Base-by-base conservation (phyloP, 192 early-diverging fungal species). In the Backusella mclennaniae region DNA sequence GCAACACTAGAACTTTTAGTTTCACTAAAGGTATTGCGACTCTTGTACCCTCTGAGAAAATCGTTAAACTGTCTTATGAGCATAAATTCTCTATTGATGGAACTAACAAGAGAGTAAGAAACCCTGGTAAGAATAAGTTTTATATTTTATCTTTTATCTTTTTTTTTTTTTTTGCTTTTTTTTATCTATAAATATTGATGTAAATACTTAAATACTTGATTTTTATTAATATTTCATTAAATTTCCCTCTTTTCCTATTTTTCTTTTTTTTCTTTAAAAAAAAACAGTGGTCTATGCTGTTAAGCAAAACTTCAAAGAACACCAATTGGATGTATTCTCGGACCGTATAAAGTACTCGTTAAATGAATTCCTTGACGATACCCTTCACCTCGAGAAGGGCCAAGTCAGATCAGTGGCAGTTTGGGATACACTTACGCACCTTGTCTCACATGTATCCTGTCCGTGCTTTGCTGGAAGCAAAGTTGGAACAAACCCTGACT, bases 401-500 rank as follows among this genome's bases (percentile, higher is more conserved):
- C 67, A 67, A 59, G 26, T 39, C 7, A 53, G 26, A 39, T 29
- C 52, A 15, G n/a, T 69, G n/a, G 26, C 44, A 6, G 39, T 39
- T n/a, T 74, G 73, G 72, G n/a, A 56, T 4, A 35, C 19, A 19
- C 17, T 79, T 2, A 69, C 67, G 15, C 46, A 29, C 1, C 42
- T 69, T 1, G 38, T 79, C 7, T 44, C 67, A 6, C 66, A 69
- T 19, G 63, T 79, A 8, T 74, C 73, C 15, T 73, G 67, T 35
- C 36, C 68, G 7, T 42, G 73, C 31, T 79, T 79, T 56, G 77
- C 77, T 15, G 77, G 77, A 38, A 49, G 52, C 4, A 49, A 74
- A 35, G 72, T 74, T 29, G 77, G 73, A 6, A 11, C 63, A 19
- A 36, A 69, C 9, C n/a, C 26, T 44, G 73, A 74, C 11, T 44